Evolutionary conservation across 805 yeast species (phyloP).

Genomic region (Cyberlindnera americana): DNA sequence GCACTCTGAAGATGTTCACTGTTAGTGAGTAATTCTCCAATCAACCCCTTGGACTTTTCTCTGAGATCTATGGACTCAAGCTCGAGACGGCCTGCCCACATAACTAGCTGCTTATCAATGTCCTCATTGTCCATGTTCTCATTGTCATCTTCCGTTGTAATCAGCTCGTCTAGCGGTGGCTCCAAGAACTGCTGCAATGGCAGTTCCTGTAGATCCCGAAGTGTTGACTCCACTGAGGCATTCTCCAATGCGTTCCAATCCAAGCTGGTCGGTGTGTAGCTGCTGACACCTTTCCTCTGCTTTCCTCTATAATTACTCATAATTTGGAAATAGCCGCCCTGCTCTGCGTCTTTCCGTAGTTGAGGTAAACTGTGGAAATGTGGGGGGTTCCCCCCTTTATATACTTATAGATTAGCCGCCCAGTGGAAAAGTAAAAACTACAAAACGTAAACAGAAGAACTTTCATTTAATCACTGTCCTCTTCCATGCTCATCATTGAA

Average conservation of each 20-base stretch:
- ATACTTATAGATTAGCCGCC: conserved; percentile 7
- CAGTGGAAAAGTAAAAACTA: too few species aligned
- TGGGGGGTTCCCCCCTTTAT: background rate
- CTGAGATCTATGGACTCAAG: conserved; percentile 44
- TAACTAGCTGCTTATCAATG: conserved; percentile 34
- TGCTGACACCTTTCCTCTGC: too few species aligned
- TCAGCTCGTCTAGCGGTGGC: too few species aligned
- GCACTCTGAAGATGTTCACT: conserved; percentile 10
- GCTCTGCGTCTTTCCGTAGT: too few species aligned
- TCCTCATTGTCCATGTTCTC: conserved; percentile 19
- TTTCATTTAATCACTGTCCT: conserved; percentile 6
- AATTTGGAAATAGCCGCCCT: too few species aligned
- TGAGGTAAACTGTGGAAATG: too few species aligned
- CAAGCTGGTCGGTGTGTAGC: too few species aligned
- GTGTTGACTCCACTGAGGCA: too few species aligned
- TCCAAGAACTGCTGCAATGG: too few species aligned
- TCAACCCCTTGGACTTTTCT: conserved; percentile 25
- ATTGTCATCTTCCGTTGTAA: background rate
- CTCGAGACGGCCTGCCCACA: conserved; percentile 51
- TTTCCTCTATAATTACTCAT: too few species aligned
- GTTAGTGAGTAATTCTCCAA: conserved; percentile 15
- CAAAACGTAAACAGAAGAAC: too few species aligned
- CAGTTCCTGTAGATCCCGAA: background rate
- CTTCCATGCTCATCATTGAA: conserved; percentile 21
- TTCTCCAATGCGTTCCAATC: too few species aligned